These are phyloP conservation scores for Colletotrichum navitas DNA, from an alignment of 2,329 filamentous ascomycete species.

Conservation along the genomic window DNA sequence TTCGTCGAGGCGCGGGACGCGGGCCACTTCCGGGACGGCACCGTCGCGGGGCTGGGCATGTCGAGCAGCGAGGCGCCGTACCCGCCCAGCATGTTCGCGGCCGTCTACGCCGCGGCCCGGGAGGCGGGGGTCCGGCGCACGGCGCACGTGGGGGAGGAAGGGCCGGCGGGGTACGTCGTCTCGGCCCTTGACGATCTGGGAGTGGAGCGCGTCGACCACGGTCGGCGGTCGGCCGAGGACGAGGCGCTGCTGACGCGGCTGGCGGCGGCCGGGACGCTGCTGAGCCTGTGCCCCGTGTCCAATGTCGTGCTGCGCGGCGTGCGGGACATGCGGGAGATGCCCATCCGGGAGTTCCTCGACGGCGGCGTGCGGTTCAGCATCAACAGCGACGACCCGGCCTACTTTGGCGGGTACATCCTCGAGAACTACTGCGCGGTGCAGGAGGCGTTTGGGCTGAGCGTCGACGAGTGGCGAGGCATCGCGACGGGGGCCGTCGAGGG, in stretches of 20 bases:
- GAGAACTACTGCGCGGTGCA: constrained; percentile 84
- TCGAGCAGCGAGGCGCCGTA: constrained; percentile 73
- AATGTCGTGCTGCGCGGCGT: constrained; percentile 51
- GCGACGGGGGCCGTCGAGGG: constrained; percentile 72
- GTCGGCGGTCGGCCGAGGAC: constrained; percentile 74
- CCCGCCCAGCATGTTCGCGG: constrained; percentile 70
- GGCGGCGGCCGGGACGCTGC: constrained; percentile 67
- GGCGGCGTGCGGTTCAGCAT: constrained; percentile 76
- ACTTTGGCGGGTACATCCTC: constrained; percentile 81
- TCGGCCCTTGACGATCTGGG: constrained; percentile 72
- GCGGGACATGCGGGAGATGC: constrained; percentile 53
- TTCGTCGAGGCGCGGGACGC: constrained; percentile 53
- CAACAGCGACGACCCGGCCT: constrained; percentile 81
- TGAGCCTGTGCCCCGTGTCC: constrained; percentile 39
- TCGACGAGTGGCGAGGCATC: constrained; percentile 76
- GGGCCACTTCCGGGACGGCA: constrained; percentile 63
- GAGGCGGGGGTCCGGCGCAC: constrained; percentile 68
- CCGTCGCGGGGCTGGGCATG: constrained; percentile 74
- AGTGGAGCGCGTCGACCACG: constrained; percentile 80
- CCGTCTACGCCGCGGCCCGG: constrained; percentile 68
- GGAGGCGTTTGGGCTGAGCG: constrained; percentile 73
- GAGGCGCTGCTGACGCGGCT: constrained; percentile 69
- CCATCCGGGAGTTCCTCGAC: constrained; percentile 73
- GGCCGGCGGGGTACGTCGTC: constrained; percentile 74
- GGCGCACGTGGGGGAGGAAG: constrained; percentile 83